Base-by-base conservation (phyloP, 345 rosid species). In the Angophora floribunda region DNA sequence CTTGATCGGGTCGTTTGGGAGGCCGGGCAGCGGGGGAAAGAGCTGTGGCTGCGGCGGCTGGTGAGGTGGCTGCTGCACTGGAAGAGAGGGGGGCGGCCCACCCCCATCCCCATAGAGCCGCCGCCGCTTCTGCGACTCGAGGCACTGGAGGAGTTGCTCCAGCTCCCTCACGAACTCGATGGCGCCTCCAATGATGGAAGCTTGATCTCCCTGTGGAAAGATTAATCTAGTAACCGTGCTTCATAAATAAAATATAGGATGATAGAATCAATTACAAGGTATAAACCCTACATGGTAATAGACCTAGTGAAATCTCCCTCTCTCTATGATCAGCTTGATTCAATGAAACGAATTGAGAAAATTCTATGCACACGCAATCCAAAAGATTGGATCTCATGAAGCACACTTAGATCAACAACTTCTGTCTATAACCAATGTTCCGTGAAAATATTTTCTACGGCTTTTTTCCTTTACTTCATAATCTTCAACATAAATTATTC, bases 181-280 rank as follows among this genome's bases (percentile, higher is more conserved):
- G 13, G 97, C 99, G 51, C 99, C 99, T 7, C 99, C 99, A 22
- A 98, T 95, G n/a, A 98, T 97, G 4, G 99, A 98, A 4, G 99
- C 99, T 94, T 97, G 99, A 89, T 98, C 99, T 90, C 98, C 99
- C 99, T 97, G 88, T 15, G 88, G 52, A 19, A 78, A 26, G 41
- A 87, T 52, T 41, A 21, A 75, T 75, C 84, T 19, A 75, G 45
- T 19, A 41, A 75, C 44, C 10, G 49, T 85, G 26, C 21, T 13
- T 85, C 44, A 7, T 51, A 85, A 30, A 26, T 47, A 50, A 50
- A 51, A 50, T 49, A 85, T 85, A 30, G 19, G 12, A 51, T 26
- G 53, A 85, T 26, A 32, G 21, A 50, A 32, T 15, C 57, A 85
- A 50, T 47, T 51, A 49, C 86, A 26, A 85, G 52, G 41, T 7